A percentile compares a stretch with the other conserved stretches of the same genome.
phyloP scores from a whole-genome alignment of 2,329 filamentous ascomycete genomes.

The Blastomyces percursus region DNA sequence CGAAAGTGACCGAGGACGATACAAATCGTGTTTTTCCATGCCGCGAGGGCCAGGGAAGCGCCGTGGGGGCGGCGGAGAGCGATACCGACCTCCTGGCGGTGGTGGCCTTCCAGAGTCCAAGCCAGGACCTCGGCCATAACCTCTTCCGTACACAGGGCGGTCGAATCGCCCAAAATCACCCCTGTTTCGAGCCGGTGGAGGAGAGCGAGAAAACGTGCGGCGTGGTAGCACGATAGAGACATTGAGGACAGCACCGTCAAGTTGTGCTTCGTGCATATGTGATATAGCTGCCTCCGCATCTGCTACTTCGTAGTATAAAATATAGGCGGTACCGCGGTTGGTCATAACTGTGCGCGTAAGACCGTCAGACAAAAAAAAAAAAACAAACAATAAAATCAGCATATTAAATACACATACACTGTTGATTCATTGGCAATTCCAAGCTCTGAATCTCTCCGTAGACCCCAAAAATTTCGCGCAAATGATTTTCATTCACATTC shows the following conservation, averaged over 20 bases:
- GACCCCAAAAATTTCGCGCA: slow-evolving; percentile 81
- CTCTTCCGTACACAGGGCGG: slow-evolving; percentile 28
- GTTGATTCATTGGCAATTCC: slow-evolving; percentile 78
- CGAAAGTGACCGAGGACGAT: slow-evolving; percentile 51
- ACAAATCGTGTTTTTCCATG: slow-evolving; percentile 43
- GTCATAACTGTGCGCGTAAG: slow-evolving; percentile 54
- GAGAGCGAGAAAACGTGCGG: slow-evolving; percentile 69
- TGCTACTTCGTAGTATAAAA: slow-evolving; percentile 64
- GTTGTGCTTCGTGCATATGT: slow-evolving; percentile 95
- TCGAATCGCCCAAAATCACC: slow-evolving; percentile 46
- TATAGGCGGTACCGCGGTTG: slow-evolving; percentile 89
- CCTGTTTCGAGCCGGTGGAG: slow-evolving; percentile 57
- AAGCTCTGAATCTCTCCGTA: slow-evolving; percentile 81
- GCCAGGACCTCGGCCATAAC: slow-evolving; percentile 22
- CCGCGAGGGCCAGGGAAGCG: slow-evolving; percentile 30
- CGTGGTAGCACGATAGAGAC: slow-evolving; percentile 82
- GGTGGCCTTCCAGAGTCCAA: slow-evolving; percentile 12
- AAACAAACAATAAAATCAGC: slow-evolving; percentile 2
- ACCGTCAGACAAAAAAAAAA: slow-evolving; percentile 2
- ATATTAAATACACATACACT: slow-evolving; percentile 49
- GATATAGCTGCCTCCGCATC: slow-evolving; percentile 83
- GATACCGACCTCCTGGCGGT: slow-evolving; percentile 18
- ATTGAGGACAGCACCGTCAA: slow-evolving; percentile 71
- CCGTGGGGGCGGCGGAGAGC: slow-evolving; percentile 29
- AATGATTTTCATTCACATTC: slow-evolving; percentile 79